phyloP scores from a whole-genome alignment of 257 asterid genomes.

The Anisodus acutangulus region DNA sequence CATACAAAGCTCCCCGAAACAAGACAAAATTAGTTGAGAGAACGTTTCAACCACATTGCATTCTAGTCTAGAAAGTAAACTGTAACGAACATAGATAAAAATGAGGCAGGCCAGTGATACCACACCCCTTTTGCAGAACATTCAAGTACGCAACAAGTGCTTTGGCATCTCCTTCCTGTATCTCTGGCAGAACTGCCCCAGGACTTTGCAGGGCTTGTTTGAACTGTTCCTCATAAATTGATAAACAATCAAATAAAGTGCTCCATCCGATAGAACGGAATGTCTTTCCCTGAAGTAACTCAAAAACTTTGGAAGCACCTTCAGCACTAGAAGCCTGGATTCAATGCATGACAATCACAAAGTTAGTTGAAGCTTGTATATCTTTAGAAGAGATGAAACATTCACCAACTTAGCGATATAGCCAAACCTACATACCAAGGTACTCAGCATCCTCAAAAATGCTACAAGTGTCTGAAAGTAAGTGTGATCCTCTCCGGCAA shows the following conservation, averaged over 20 bases:
- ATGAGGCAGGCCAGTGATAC: background rate
- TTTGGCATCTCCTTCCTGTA: conserved; percentile 97
- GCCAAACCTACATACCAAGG: conserved; percentile 66
- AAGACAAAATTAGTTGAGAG: background rate
- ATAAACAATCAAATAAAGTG: conserved; percentile 80
- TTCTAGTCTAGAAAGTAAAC: background rate
- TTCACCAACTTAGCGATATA: background rate
- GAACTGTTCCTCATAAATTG: conserved; percentile 87
- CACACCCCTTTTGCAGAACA: conserved; percentile 76
- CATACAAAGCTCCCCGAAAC: background rate
- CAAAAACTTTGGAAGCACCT: conserved; percentile 93
- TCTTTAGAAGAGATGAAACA: conserved; percentile 13
- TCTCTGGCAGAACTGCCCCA: conserved; percentile 75
- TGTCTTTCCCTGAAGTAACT: conserved; percentile 85
- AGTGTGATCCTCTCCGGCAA: conserved; percentile 95
- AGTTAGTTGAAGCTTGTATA: background rate
- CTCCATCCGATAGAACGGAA: conserved; percentile 94
- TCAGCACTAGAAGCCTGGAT: conserved; percentile 81
- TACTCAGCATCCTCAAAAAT: conserved; percentile 86
- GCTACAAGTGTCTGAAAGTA: conserved; percentile 90
- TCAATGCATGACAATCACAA: conserved; percentile 43
- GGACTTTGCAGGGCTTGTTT: conserved; percentile 81
- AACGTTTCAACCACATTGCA: background rate
- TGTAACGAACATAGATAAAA: background rate
- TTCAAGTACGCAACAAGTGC: conserved; percentile 92